Conservation (phyloP, 1,284 basidiomycete species). For the Pseudozyma pruni region DNA sequence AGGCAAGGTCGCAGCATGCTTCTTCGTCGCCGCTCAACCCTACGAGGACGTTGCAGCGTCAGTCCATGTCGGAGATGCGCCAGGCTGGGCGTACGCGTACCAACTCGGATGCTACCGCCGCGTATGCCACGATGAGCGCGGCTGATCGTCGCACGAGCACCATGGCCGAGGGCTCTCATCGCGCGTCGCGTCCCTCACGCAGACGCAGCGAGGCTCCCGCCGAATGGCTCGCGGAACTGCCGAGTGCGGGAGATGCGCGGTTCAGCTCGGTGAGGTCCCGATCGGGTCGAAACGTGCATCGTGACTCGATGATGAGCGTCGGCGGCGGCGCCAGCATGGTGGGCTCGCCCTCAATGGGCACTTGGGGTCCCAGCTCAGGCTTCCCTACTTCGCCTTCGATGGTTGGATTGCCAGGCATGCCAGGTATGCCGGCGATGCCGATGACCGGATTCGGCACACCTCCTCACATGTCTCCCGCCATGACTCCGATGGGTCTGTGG, state of each 20-base stretch:
- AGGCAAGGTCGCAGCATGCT: constrained; percentile 10
- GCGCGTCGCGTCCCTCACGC: neutral
- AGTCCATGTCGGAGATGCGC: constrained; percentile 16
- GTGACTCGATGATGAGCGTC: constrained; percentile 27
- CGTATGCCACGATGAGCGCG: constrained; percentile 11
- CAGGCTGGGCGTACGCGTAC: constrained; percentile 8
- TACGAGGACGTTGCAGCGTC: constrained; percentile 8
- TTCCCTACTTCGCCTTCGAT: constrained; percentile 13
- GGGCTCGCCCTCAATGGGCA: constrained; percentile 1
- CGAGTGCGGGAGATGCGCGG: neutral
- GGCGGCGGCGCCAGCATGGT: constrained; percentile 6
- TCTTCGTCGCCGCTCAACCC: constrained; percentile 31
- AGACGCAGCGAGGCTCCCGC: constrained; percentile 39
- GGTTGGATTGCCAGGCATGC: constrained; percentile 7
- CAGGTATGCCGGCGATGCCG: constrained; percentile 2
- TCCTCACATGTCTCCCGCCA: constrained; percentile 1
- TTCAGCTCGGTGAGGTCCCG: constrained; percentile 14
- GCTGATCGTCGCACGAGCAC: constrained; percentile 6
- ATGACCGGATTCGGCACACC: constrained; percentile 6
- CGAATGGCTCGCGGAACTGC: constrained; percentile 29
- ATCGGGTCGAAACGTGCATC: constrained; percentile 7
- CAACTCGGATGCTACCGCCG: constrained; percentile 19
- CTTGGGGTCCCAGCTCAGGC: constrained; percentile 14
- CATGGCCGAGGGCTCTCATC: neutral
- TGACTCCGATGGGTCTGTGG: constrained; percentile 10